These are phyloP conservation scores for Hordeum vulgare DNA, from an alignment of 176 grass and related monocot species.

Conservation along the genomic window DNA sequence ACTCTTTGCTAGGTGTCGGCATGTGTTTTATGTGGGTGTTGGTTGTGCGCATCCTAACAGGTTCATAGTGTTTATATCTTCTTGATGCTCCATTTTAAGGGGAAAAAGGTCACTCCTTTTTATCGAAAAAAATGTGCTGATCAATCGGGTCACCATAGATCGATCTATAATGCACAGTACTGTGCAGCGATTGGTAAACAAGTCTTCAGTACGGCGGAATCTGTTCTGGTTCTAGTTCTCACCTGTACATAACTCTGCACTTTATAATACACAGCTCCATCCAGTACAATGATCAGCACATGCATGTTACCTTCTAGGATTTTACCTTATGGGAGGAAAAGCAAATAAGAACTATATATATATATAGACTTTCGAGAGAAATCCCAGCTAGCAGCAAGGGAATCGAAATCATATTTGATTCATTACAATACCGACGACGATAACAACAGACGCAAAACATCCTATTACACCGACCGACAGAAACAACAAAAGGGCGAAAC, in stretches of 20 bases:
- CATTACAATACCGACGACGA: slow-evolving; percentile 35
- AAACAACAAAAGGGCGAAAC: neutral
- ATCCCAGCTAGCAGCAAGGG: neutral
- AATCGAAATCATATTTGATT: slow-evolving; percentile 7
- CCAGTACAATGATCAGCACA: no score
- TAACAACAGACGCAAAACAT: neutral
- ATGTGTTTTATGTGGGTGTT: no score
- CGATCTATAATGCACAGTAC: no score
- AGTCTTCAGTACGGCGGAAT: neutral
- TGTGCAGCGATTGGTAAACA: no score
- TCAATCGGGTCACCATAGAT: no score
- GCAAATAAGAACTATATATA: neutral
- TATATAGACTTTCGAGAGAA: neutral
- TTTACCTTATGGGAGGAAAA: neutral
- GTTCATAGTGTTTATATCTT: no score
- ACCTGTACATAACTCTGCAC: neutral
- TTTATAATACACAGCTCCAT: neutral
- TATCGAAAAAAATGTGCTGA: no score
- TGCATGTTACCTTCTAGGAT: no score
- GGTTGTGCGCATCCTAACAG: no score
- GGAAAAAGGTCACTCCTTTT: no score
- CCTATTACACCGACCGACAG: neutral
- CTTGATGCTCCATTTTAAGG: no score
- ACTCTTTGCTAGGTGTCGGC: no score
- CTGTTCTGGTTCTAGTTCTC: neutral